Evolutionary conservation across 345 rosid genomes (phyloP), one percentile per base, ranked within the genome.

Genomic region (Gossypium stocksii): DNA sequence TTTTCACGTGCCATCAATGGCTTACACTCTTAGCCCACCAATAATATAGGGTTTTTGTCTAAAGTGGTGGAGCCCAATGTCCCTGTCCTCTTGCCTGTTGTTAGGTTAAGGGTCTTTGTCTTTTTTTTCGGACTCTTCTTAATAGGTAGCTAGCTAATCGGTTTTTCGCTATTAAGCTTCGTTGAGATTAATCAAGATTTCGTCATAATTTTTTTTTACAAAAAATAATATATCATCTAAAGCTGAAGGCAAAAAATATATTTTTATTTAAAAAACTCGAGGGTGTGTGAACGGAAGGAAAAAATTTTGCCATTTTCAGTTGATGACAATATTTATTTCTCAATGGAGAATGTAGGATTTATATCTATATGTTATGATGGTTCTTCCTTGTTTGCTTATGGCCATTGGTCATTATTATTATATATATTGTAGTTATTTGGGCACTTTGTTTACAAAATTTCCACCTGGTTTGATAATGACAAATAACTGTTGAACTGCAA

Each of bases 61-160:
- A 72, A 34, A 44, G 66, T 59, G 75, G 75, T 72, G 56, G 75
- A 72, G 67, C 75, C 75, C 22, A 20, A 59, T 72, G 63, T 59
- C 63, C 34, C 38, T 1, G 16, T 58, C 34, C 62, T 58, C 34
- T 58, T 46, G 74, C 63, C 29, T 53, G 49, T 12, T 49, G 63
- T 34, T 73, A 60, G 48, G 76, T 73, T 25, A 60, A 9, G 69
- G 46, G 69, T 73, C 76, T 12, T 14, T 7, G 34, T 57, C 62
- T 22, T 22, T 57, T 57, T 57, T n/a, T 3, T 19, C 27, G 1
- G 58, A 0, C 10, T n/a, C 29, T 20, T 56, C 25, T 20, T 56
- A 45, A 12, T 6, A 12, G 52, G 38, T 71, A 41, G 22, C 57
- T 38, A 19, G 64, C 49, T 52, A 67, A 46, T 23, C 41, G 11